Evolutionary conservation across 257 asterid genomes (phyloP), one percentile per base, ranked within the genome.

Genomic region (Lithospermum erythrorhizon): DNA sequence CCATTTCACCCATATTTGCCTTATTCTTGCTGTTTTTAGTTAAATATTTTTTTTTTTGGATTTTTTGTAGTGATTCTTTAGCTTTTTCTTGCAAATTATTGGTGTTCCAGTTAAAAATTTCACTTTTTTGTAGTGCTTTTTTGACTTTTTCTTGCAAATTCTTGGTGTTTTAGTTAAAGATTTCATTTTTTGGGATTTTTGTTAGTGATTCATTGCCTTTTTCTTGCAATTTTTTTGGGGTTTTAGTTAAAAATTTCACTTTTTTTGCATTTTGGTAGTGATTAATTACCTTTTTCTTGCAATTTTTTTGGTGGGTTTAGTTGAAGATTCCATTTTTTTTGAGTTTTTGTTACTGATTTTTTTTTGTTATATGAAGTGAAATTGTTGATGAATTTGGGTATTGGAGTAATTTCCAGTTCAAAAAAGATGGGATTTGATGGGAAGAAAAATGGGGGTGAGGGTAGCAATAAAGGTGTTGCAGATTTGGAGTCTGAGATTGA

Each of bases 341-440:
- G 4, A 30, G 8, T 48, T 55, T 65, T 21, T 47, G 67, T 37
- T 45, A 18, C 13, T 57, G 23, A n/a, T n/a, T n/a, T n/a, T 52
- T n/a, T 30, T 7, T 59, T 64, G 19, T 53, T 72, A 68, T 49
- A 66, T 68, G 63, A 37, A 54, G 21, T 61, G 64, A 18, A 41
- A 20, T 66, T 66, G 75, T 76, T 76, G 61, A 86, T 88, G 94
- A 84, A 93, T 78, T 71, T 81, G 82, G 82, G 78, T 75, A 83
- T 79, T 78, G 87, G 88, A 68, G 83, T 65, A 70, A 88, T 73
- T 68, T 81, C 87, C 22, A 79, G 87, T 73, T 87, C 90, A 73
- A 75, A 83, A 70, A 76, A 58, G 72, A 84, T 88, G 97, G 98
- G 93, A 32, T 85, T 83, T 61, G 95, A 86, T 24, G 83, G 69